Conservation (phyloP, 2,329 filamentous ascomycete genomes). For the Shiraia sp. region DNA sequence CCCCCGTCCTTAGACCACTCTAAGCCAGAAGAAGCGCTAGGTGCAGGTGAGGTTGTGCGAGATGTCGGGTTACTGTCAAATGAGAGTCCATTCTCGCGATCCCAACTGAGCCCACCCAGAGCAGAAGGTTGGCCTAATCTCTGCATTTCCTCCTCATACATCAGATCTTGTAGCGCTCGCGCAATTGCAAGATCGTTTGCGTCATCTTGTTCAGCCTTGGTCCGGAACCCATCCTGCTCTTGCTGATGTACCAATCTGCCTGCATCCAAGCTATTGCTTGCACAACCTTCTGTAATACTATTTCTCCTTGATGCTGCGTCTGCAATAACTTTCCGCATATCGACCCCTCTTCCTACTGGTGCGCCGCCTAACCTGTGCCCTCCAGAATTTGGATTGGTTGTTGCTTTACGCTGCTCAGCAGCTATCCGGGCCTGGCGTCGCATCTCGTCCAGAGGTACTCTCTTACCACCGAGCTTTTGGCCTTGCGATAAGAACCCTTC, state of each 20-base stretch:
- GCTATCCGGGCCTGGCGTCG: constrained; percentile 73
- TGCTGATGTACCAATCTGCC: constrained; percentile 70
- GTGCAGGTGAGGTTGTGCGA: constrained; percentile 52
- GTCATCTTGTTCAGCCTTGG: constrained; percentile 83
- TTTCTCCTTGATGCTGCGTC: constrained; percentile 69
- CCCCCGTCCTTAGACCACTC: constrained; percentile 40
- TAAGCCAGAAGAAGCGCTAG: constrained; percentile 15
- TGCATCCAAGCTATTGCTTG: constrained; percentile 68
- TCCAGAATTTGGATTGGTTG: constrained; percentile 66
- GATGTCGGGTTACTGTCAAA: constrained; percentile 51
- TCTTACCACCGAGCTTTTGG: constrained; percentile 66
- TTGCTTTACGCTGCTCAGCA: constrained; percentile 68
- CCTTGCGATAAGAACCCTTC: constrained; percentile 84
- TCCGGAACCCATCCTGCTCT: constrained; percentile 72
- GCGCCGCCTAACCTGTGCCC: constrained; percentile 75
- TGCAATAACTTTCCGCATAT: constrained; percentile 73
- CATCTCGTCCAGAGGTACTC: constrained; percentile 69
- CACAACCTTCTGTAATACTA: constrained; percentile 73
- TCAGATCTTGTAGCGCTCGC: constrained; percentile 81
- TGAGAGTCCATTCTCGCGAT: constrained; percentile 39
- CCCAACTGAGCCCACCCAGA: constrained; percentile 42
- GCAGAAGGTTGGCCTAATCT: constrained; percentile 46
- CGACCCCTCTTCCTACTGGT: constrained; percentile 59
- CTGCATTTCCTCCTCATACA: constrained; percentile 72
- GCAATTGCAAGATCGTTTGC: constrained; percentile 87